Evolutionary conservation across 2,329 filamentous ascomycete species (phyloP), one percentile per base, ranked within the genome.

Genomic region (Aspergillus versicolor): DNA sequence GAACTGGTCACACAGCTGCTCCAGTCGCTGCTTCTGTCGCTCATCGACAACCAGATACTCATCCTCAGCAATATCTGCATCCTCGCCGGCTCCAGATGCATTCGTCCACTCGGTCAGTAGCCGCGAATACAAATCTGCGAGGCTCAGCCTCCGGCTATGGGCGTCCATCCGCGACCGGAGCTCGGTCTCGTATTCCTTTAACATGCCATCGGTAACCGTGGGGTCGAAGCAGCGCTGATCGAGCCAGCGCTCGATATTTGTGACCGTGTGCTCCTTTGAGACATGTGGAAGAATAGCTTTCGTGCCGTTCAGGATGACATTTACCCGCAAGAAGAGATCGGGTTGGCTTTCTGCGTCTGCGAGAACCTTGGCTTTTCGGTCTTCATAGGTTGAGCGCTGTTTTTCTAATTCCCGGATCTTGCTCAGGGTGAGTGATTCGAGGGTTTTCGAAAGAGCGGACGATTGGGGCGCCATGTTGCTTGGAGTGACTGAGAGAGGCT

Each of bases 101-200:
- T 73, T 67, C 61, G 75, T 74, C 75, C 75, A 77, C 54, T 76
- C 73, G 21, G 72, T 76, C 44, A 77, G 54, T 12, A 78, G 65
- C 8, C 70, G 68, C 4, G 73, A 73, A 61, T 76, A 66, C 22
- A 66, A 13, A 55, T 65, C 61, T 6, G 62, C 64, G 1, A 65
- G 50, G 12, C 66, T 60, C 12, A 77, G 63, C 58, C 71, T 73
- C n/a, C 70, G 69, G 54, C 71, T 75, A 44, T 73, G 69, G 4
- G 69, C 60, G 51, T 77, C 70, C 4, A 77, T 62, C 56, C 65
- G 70, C 7, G 63, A 61, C 4, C 65, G 63, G 13, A 77, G 66
- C 49, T 70, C 60, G 4, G 60, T 57, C 52, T 73, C 73, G 45
- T 72, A 75, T 32, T 62, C 61, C 3, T 58, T 56, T 5, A 77